Base-by-base conservation (phyloP, 495 filamentous ascomycete genomes). In the Penicillium ucsense region DNA sequence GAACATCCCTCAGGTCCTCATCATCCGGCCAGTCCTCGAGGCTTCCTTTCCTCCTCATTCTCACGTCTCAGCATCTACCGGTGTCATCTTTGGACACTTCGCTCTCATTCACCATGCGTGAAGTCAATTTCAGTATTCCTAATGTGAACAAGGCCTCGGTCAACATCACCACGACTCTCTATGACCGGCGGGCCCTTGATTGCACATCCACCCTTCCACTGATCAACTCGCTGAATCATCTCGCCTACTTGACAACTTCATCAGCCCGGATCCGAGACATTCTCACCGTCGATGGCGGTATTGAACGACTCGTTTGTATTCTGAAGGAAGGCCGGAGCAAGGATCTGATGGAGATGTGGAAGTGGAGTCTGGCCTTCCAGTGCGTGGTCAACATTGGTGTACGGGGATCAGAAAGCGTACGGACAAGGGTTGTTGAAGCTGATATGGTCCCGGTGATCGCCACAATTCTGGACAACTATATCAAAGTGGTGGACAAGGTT, bases 341-440 rank as follows among this genome's bases (percentile, higher is more conserved):
- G 72, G 89, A 97, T 64, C 81, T 95, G 82, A 95, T 96, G 90
- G 90, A 95, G 61, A 94, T 94, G 86, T 98, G 92, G 94, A 97
- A 97, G 72, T 98, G 92, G 92, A 98, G 95, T 60, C 76, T 98
- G 44, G 92, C 92, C 38, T 96, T 98, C 60, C 92, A 97, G 61
- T 97, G 94, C 64, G 90, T 96, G 31, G 89, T 97, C 61, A 98
- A 98, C 64, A 96, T 98, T 60, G 92, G 92, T 28, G 92, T 98
- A 53, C 81, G 92, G 47, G 92, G 92, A 47, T 95, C 92, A 4
- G 92, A 98, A 67, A 80, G 73, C 49, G 92, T 98, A 45, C 78
- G 92, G 43, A 96, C 94, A 39, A 77, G 92, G 51, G 91, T 98
- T 0, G 92, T 98, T 27, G 92, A 98, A 70, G 92, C 92, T 51